Evolutionary conservation across 106 monocot genomes (phyloP), one percentile per base, ranked within the genome.

Genomic region (Phalaenopsis aphrodite): DNA sequence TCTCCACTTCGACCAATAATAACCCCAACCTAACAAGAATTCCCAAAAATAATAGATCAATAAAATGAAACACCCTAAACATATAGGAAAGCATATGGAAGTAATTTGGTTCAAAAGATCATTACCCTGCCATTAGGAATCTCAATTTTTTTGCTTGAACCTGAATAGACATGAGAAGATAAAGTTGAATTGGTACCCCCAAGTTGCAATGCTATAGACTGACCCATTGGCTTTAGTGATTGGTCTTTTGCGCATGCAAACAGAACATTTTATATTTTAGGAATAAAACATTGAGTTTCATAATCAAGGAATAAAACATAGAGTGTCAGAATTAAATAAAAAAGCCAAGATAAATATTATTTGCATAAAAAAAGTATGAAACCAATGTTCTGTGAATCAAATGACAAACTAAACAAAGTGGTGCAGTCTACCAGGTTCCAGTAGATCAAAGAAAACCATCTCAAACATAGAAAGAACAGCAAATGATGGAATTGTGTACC

Each of bases 1-100:
- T 96, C 95, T 47, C 93, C 93, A 75, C 88, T 84, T 88, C 93
- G 93, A 8, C 95, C 95, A 83, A 96, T 96, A 18, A 96, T 89
- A 36, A 96, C 95, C 79, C 95, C 95, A 77, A 96, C 95, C 95
- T 93, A 56, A 48, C 16, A 58, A 56, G 23, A 52, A 12, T 5
- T 5, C 19, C 52, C 21, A 76, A 46, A 24, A 48, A 19, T 5
- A 30, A 48, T 23, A 21, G 23, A 76, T 48, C 48, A 76, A 45
- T 2, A 76, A 76, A 76, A 74, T 74, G 42, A 14, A 4, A 38
- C 14, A 69, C 2, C 39, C 45, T 43, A 16, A 74, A 74, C 48
- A 49, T 48, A 76, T 7, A 3, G n/a, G 15, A 79, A 1, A 43
- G 3, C 39, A 14, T 69, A 39, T 42, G 56, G 39, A 41, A 24